Percentiles rank a stretch among this genome's conserved stretches.
These are phyloP conservation scores for Inonotus hispidus DNA, from an alignment of 1,284 basidiomycete genomes.

Conservation along the genomic window DNA sequence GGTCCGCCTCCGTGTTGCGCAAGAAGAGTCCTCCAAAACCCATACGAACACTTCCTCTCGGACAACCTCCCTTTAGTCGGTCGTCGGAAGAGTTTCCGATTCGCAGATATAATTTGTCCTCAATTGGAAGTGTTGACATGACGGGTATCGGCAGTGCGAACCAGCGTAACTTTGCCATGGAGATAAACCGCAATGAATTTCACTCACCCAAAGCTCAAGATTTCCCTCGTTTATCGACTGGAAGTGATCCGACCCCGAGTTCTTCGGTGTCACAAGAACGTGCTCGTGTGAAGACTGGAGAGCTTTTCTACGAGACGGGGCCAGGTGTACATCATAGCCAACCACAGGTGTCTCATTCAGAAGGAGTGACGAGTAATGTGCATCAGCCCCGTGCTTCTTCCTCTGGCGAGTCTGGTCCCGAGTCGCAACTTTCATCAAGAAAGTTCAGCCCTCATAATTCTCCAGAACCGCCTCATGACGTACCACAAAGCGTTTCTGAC, in stretches of 20 bases:
- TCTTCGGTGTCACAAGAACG: background rate
- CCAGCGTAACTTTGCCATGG: constrained; percentile 16
- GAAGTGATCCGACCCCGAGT: background rate
- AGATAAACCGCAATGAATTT: background rate
- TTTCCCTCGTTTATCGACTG: constrained; percentile 15
- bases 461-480: constrained; percentile 7
- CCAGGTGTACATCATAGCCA: background rate
- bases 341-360: background rate
- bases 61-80: constrained; percentile 3
- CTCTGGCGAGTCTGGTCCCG: constrained; percentile 2
- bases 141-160: constrained; percentile 52
- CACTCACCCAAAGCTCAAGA: background rate
- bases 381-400: background rate
- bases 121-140: constrained; percentile 55
- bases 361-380: background rate
- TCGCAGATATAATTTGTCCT: constrained; percentile 31
- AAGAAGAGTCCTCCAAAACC: constrained; percentile 29
- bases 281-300: constrained; percentile 13
- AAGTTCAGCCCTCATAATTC: constrained; percentile 8
- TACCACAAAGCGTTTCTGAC: constrained; percentile 10
- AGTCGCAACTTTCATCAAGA: constrained; percentile 8
- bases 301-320: constrained; percentile 15
- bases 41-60: constrained; percentile 31
- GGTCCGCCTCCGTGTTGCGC: constrained; percentile 9
- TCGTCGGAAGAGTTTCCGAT: constrained; percentile 13